Base-by-base conservation (phyloP, 139 green algal genomes). In the Dunaliella primolecta region DNA sequence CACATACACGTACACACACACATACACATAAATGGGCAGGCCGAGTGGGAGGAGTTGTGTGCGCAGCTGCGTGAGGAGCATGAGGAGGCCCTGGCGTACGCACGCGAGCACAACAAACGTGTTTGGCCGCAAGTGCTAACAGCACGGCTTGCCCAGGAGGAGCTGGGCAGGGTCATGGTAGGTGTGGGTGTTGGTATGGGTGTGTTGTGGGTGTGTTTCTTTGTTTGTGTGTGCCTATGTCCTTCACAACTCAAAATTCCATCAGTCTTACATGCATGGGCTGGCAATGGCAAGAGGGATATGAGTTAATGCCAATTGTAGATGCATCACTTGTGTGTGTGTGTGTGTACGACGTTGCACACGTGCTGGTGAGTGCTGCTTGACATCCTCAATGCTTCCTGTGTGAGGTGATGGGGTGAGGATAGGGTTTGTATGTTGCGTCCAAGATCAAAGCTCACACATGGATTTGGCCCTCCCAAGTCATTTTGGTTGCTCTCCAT, bases 41-140 rank as follows among this genome's bases (percentile, higher is more conserved):
- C 46, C 15, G 46, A 64, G 46, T 64, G 46, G 46, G 46, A 64
- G 46, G 46, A 64, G 46, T 15, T 64, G 29, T 91, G 88, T 64
- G 80, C 21, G 15, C 32, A n/a, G 2, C 36, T 87, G 30, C 83
- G 83, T 1, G 88, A 75, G 32, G 74, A 21, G 57, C 80, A 89
- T 57, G 70, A 46, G 0, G 23, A 37, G 0, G 83, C 87, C 46
- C 34, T 89, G 81, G 72, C 82, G 20, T 38, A 76, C 0, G 83
- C 89, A 3, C 71, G 71, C n/a, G 33, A 33, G 1, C 85, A 78
- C 76, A 91, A 91, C 70, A 25, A 38, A 27, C 83, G 82, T 1
- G 89, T 91, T n/a, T 89, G 85, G 88, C 88, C 88, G 20, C 83
- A 88, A 38, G 88, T 91, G 33, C 79, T 85, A 32, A 74, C 89